A percentile compares a stretch with the other conserved stretches of the same genome.
These are phyloP conservation scores for Pichia sp. DNA, from an alignment of 1,139 yeast genomes.

Conservation along the genomic window DNA sequence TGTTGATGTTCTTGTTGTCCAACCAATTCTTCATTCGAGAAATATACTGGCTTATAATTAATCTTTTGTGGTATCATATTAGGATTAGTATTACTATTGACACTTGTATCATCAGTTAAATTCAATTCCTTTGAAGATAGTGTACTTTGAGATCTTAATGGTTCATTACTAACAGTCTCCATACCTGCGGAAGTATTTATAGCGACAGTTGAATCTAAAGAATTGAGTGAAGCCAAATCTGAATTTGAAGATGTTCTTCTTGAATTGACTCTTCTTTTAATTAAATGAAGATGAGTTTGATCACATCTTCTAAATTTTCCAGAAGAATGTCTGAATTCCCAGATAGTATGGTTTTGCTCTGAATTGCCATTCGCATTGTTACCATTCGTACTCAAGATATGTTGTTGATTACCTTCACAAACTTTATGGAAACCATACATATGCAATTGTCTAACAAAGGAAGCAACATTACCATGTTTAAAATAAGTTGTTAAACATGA, in stretches of 20 bases:
- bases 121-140: background rate
- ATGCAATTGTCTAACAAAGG: slow-evolving; percentile 75
- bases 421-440: slow-evolving; percentile 83
- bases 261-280: slow-evolving; percentile 64
- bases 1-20: background rate
- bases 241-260: slow-evolving; percentile 29
- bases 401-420: slow-evolving; percentile 35
- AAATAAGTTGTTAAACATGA: slow-evolving; percentile 62
- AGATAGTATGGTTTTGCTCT: slow-evolving; percentile 34
- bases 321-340: slow-evolving; percentile 75
- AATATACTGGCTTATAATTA: slow-evolving; percentile 1
- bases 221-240: background rate
- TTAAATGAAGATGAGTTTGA: slow-evolving; percentile 51
- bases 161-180: too few relatives aligned
- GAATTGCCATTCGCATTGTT: slow-evolving; percentile 4
- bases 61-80: background rate
- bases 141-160: background rate
- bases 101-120: background rate
- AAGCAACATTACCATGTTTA: slow-evolving; percentile 76
- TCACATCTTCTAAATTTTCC: slow-evolving; percentile 68
- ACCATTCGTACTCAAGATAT: slow-evolving; percentile 16
- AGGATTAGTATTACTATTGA: too few relatives aligned
- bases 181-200: too few relatives aligned
- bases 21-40: background rate
- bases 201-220: background rate